Conservation (phyloP, 768 basidiomycete genomes). For the button mushroom (Agaricus bisporus) region DNA sequence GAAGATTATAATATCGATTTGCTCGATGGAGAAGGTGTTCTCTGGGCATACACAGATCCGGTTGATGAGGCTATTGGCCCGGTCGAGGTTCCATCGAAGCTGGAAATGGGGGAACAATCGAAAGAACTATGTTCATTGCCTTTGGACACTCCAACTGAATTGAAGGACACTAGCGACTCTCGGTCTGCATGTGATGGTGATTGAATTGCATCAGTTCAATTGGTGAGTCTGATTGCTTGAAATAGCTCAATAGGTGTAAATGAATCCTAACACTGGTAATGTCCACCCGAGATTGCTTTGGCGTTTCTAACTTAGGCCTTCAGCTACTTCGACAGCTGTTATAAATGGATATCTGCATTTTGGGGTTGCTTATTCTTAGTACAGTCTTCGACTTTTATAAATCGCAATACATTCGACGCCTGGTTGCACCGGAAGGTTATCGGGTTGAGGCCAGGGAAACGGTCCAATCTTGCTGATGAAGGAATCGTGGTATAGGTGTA, state of each 20-base stretch:
- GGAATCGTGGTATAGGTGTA: no score
- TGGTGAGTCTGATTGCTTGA: neutral
- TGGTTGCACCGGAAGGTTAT: neutral
- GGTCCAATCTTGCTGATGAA: no score
- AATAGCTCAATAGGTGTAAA: neutral
- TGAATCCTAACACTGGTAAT: neutral
- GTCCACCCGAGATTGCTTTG: neutral
- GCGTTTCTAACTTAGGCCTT: neutral
- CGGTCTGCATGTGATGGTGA: neutral
- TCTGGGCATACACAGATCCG: conserved; percentile 41
- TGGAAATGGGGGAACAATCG: neutral
- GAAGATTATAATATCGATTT: conserved; percentile 44
- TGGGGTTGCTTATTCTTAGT: no score
- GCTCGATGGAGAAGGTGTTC: conserved; percentile 48
- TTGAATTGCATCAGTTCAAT: neutral
- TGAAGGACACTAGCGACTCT: neutral
- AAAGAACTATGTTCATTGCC: neutral
- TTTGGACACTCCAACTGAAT: neutral
- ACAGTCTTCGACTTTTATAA: no score
- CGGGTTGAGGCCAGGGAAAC: neutral
- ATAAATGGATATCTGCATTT: neutral
- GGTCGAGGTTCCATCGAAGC: neutral
- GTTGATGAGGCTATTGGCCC: neutral
- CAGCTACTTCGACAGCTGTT: neutral
- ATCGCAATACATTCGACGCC: neutral